Evolutionary conservation across 108 stramenopile species (phyloP).

Genomic region (Poteriospumella lacustris): DNA sequence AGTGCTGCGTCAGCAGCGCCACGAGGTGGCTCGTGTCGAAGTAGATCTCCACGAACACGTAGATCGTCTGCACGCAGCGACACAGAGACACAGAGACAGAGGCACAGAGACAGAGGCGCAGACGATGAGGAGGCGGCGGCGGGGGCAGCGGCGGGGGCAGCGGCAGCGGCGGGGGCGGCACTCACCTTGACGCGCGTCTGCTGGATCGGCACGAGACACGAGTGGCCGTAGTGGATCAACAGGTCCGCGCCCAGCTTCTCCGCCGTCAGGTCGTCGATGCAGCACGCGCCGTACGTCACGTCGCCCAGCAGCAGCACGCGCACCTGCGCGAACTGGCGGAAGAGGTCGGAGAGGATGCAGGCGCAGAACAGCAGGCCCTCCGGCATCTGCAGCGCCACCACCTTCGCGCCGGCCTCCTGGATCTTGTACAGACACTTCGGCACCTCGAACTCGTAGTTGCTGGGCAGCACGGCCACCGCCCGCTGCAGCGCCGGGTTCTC

Average conservation of each 20-base stretch:
- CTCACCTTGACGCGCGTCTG: constrained; percentile 55
- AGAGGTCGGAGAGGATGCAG: constrained; percentile 81
- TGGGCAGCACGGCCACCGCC: no score
- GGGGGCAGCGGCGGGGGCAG: neutral
- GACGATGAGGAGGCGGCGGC: neutral
- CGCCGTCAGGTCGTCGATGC: constrained; percentile 90
- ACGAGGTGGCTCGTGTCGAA: constrained; percentile 82
- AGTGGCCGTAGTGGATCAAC: constrained; percentile 95
- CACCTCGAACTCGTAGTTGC: constrained; percentile 63
- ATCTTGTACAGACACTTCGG: constrained; percentile 80
- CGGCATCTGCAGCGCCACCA: constrained; percentile 91
- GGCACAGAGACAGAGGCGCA: neutral
- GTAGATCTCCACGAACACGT: constrained; percentile 95
- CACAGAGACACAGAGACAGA: neutral
- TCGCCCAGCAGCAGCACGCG: constrained; percentile 81
- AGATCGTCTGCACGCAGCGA: constrained; percentile 65
- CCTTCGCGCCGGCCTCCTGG: constrained; percentile 45
- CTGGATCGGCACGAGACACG: constrained; percentile 87
- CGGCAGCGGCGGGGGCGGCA: neutral
- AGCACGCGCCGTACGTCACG: constrained; percentile 98
- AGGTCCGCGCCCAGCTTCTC: constrained; percentile 77
- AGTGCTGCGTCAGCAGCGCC: constrained; percentile 56
- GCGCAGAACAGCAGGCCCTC: constrained; percentile 94
- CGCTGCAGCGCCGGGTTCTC: no score
- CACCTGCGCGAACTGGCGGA: constrained; percentile 62